Evolutionary conservation across 2,329 filamentous ascomycete genomes (phyloP).

Genomic region (Corinectria fuckeliana): DNA sequence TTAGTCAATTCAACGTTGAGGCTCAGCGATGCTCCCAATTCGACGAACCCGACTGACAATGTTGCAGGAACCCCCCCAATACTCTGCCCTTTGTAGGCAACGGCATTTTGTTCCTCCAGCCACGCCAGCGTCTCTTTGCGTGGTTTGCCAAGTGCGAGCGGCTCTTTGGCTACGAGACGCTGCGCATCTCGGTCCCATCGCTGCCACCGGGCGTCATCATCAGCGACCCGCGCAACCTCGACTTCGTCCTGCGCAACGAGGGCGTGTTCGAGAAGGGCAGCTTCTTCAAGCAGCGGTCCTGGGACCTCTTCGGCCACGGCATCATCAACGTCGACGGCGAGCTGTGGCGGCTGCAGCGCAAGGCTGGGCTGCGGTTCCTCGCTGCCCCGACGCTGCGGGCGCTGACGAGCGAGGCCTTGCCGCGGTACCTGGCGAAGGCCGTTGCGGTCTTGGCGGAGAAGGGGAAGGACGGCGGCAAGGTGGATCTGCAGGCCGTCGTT

Average conservation of each 20-base stretch:
- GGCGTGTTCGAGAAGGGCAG: constrained; percentile 66
- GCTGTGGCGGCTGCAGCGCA: constrained; percentile 67
- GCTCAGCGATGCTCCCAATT: too few species aligned
- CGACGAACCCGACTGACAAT: background rate
- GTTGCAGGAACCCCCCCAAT: constrained; percentile 53
- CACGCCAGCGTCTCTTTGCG: constrained; percentile 64
- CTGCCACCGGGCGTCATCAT: constrained; percentile 69
- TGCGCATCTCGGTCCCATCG: constrained; percentile 67
- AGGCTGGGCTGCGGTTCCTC: constrained; percentile 66
- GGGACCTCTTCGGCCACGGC: constrained; percentile 69
- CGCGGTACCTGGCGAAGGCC: constrained; percentile 56
- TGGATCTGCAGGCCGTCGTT: constrained; percentile 66
- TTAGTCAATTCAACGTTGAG: background rate
- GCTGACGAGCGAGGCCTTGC: constrained; percentile 63
- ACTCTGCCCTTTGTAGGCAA: constrained; percentile 65
- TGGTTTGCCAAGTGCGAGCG: constrained; percentile 68
- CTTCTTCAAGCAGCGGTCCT: constrained; percentile 65
- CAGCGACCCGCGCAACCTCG: constrained; percentile 66
- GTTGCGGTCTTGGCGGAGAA: constrained; percentile 46
- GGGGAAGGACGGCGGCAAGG: constrained; percentile 35
- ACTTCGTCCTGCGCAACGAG: constrained; percentile 68
- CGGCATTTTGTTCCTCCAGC: constrained; percentile 65
- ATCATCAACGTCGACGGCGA: constrained; percentile 73
- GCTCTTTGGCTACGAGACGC: constrained; percentile 64
- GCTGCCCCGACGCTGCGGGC: constrained; percentile 62